Percentiles rank a stretch among this genome's conserved stretches.
These are phyloP conservation scores for Nidularia sp. DNA, from an alignment of 768 basidiomycete genomes.

Conservation along the genomic window DNA sequence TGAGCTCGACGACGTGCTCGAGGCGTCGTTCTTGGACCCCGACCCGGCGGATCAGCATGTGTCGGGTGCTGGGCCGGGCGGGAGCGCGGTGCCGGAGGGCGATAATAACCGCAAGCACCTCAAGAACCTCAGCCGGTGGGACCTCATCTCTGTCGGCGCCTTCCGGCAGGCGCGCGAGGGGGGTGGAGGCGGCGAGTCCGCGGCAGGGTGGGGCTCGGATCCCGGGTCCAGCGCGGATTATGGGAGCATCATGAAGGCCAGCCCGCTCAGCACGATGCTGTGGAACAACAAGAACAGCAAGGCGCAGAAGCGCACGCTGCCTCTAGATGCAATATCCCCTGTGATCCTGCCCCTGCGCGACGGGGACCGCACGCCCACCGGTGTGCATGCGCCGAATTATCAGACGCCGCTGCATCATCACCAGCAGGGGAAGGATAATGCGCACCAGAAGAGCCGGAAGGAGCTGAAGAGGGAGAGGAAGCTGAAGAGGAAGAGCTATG, in stretches of 20 bases:
- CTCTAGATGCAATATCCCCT: conserved; percentile 40
- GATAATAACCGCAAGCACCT: conserved; percentile 33
- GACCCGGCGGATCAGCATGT: conserved; percentile 26
- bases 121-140: conserved; percentile 64
- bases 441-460: conserved; percentile 51
- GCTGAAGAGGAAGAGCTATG: conserved; percentile 56
- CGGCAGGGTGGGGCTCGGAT: conserved; percentile 30
- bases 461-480: conserved; percentile 68
- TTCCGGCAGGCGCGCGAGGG: conserved; percentile 60
- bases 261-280: conserved; percentile 53
- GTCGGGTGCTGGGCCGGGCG: neutral
- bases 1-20: conserved; percentile 72
- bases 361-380: conserved; percentile 53
- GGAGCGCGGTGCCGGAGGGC: conserved; percentile 7
- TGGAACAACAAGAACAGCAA: conserved; percentile 36
- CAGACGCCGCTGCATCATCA: conserved; percentile 19
- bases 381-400: conserved; percentile 18
- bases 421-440: conserved; percentile 21
- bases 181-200: conserved; percentile 9
- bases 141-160: conserved; percentile 65
- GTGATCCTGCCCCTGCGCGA: conserved; percentile 46
- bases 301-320: conserved; percentile 19
- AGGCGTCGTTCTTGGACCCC: conserved; percentile 65
- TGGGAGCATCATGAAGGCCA: conserved; percentile 48
- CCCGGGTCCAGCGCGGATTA: conserved; percentile 33